Conservation (phyloP, 1,284 basidiomycete genomes). For the Cutaneotrichosporon mucoides region DNA sequence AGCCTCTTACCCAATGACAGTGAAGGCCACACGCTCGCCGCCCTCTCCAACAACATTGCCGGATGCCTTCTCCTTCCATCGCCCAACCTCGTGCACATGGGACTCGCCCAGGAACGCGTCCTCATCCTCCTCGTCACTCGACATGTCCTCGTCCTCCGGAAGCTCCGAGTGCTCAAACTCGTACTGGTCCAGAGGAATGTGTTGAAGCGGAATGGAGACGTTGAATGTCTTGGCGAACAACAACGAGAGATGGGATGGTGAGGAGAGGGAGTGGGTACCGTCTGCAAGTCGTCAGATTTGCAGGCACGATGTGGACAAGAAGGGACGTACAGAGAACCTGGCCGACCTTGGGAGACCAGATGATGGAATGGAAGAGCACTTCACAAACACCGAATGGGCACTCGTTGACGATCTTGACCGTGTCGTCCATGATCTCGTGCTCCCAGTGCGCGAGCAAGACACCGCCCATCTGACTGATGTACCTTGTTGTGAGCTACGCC, state of each 20-base stretch:
- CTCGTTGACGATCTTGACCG: slow-evolving; percentile 71
- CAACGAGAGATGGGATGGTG: slow-evolving; percentile 89
- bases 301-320: neutral
- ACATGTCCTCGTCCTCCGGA: slow-evolving; percentile 27
- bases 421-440: slow-evolving; percentile 63
- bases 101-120: slow-evolving; percentile 26
- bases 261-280: slow-evolving; percentile 82
- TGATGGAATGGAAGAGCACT: slow-evolving; percentile 73
- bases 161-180: slow-evolving; percentile 69
- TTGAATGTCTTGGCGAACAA: slow-evolving; percentile 95
- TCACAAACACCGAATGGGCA: slow-evolving; percentile 79
- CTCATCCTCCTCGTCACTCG: slow-evolving; percentile 34
- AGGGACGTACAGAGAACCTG: slow-evolving; percentile 68
- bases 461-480: slow-evolving; percentile 78
- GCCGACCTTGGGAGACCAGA: slow-evolving; percentile 85
- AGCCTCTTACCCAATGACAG: slow-evolving; percentile 73
- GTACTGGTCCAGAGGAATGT: slow-evolving; percentile 78
- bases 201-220: slow-evolving; percentile 88
- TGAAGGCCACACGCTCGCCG: slow-evolving; percentile 72
- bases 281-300: slow-evolving; percentile 51
- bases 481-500: slow-evolving; percentile 54
- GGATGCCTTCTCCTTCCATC: slow-evolving; percentile 74
- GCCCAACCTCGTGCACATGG: slow-evolving; percentile 53
- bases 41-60: slow-evolving; percentile 67
- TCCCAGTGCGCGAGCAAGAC: slow-evolving; percentile 85